Evolutionary conservation across 192 early-diverging fungal genomes (phyloP).

Genomic region (Coemansia sp.): DNA sequence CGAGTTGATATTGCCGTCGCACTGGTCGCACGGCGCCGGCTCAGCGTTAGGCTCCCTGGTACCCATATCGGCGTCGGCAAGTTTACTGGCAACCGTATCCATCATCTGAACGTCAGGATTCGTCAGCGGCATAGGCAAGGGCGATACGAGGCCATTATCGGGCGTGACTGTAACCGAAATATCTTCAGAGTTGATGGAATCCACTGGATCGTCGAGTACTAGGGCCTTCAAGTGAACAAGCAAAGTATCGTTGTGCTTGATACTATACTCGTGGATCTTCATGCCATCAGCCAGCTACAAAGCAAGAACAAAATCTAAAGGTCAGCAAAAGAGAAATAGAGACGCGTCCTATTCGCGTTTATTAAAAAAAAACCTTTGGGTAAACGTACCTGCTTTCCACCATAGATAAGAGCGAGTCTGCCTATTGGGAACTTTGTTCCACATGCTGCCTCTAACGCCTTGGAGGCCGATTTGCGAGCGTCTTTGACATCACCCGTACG

Average conservation of each 20-base stretch:
- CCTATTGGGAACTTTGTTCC: slow-evolving; percentile 11
- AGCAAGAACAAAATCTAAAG: not conserved
- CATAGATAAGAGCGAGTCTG: slow-evolving; percentile 33
- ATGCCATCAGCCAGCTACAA: slow-evolving; percentile 46
- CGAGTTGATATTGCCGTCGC: slow-evolving; percentile 26
- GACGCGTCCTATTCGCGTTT: not conserved
- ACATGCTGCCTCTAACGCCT: not conserved
- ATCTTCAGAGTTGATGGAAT: not conserved
- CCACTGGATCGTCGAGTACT: not conserved
- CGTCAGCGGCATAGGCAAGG: not conserved
- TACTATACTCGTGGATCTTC: slow-evolving; percentile 45
- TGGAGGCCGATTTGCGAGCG: slow-evolving; percentile 15
- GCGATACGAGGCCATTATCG: not conserved
- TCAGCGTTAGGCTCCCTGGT: not conserved
- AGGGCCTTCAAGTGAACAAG: slow-evolving; percentile 21
- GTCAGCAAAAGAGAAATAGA: not conserved
- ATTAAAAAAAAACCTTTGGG: not conserved
- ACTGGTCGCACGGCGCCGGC: slow-evolving; percentile 34
- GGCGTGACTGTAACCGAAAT: not conserved
- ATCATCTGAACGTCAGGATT: not conserved
- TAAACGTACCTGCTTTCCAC: slow-evolving; percentile 42
- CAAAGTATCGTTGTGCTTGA: slow-evolving; percentile 37
- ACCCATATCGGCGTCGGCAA: not conserved
- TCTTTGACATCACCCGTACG: slow-evolving; percentile 23
- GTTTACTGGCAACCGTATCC: not conserved